These are phyloP conservation scores for Rhodotorula graminis DNA, from an alignment of 768 basidiomycete species.

Conservation along the genomic window DNA sequence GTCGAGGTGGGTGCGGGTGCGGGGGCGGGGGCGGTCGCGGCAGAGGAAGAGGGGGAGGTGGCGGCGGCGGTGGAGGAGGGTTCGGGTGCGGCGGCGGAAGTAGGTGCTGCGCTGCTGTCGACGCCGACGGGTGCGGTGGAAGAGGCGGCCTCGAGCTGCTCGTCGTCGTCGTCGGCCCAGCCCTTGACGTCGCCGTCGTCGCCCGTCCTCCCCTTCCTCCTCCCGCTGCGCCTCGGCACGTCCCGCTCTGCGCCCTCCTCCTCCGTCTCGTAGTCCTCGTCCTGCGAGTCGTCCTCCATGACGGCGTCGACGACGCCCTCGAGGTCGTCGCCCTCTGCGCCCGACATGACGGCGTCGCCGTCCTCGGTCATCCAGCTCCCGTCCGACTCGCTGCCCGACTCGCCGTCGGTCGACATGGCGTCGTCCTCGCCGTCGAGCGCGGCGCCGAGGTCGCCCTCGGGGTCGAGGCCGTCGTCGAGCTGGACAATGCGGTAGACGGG, in stretches of 20 bases:
- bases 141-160: neutral
- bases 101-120: too few species aligned
- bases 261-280: slow-evolving; percentile 1
- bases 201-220: neutral
- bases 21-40: neutral
- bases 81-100: neutral
- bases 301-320: neutral
- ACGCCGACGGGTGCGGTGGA: too few species aligned
- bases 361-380: slow-evolving; percentile 39
- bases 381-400: slow-evolving; percentile 1
- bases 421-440: slow-evolving; percentile 43
- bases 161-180: slow-evolving; percentile 21
- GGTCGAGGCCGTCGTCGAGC: slow-evolving; percentile 75
- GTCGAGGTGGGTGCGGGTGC: neutral
- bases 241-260: slow-evolving; percentile 8
- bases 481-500: slow-evolving; percentile 66
- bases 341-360: neutral
- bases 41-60: neutral
- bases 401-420: neutral
- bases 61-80: neutral
- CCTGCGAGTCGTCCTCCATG: neutral
- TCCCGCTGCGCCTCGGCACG: neutral
- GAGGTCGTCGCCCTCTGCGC: neutral
- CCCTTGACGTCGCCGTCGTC: slow-evolving; percentile 7
- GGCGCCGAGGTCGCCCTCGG: slow-evolving; percentile 54